These are phyloP conservation scores for Crassisporium funariophilum DNA, from an alignment of 768 basidiomycete genomes.

Conservation along the genomic window DNA sequence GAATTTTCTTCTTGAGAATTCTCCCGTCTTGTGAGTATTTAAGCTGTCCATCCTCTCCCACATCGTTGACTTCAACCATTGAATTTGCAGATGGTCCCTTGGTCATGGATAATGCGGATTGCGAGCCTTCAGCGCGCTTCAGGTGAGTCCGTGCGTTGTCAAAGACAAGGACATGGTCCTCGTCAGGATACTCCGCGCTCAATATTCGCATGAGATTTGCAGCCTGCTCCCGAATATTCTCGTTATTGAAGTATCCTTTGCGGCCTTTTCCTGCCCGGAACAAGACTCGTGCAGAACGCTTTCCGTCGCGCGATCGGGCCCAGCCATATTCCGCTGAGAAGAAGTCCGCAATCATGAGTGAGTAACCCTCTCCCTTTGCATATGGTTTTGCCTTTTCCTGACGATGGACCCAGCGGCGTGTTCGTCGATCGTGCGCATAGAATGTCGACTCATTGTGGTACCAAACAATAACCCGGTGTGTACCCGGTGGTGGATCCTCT, in stretches of 20 bases:
- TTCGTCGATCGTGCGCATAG: slow-evolving; percentile 30
- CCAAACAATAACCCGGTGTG: slow-evolving; percentile 18
- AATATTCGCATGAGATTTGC: neutral
- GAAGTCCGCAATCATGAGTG: slow-evolving; percentile 6
- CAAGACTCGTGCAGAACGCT: neutral
- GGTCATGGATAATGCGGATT: neutral
- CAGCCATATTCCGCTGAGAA: slow-evolving; percentile 4
- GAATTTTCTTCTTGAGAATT: slow-evolving; percentile 2
- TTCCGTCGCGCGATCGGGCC: neutral
- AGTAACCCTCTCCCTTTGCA: slow-evolving; percentile 9
- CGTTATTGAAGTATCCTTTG: neutral
- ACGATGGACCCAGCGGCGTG: slow-evolving; percentile 23
- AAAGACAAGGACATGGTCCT: neutral
- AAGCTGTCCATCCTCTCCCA: neutral
- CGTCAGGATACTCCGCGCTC: neutral
- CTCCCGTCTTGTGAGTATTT: neutral
- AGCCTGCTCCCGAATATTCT: neutral
- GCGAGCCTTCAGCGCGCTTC: neutral
- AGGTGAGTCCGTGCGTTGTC: neutral
- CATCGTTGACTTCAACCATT: neutral
- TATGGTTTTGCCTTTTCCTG: slow-evolving; percentile 9
- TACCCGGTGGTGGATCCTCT: neutral
- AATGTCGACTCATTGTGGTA: slow-evolving; percentile 35
- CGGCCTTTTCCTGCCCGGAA: neutral
- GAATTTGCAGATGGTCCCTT: neutral